Conservation (phyloP, 2,329 filamentous ascomycete genomes). For the Boeremia lycopersici region DNA sequence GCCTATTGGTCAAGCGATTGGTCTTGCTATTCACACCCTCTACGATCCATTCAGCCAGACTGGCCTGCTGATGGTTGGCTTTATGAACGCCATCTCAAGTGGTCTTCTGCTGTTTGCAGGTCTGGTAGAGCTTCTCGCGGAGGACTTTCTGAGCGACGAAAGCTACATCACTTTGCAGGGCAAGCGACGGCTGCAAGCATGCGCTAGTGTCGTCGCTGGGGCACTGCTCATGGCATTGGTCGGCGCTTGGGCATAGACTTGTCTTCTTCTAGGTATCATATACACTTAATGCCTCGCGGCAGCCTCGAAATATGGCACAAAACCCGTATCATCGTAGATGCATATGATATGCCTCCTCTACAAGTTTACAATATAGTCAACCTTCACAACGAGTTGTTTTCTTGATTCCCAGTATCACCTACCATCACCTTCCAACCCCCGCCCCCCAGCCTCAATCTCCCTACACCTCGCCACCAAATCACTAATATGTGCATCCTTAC, state of each 20-base stretch:
- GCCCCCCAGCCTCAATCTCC: slow-evolving; percentile 58
- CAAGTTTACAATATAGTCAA: no score
- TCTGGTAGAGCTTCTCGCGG: slow-evolving; percentile 56
- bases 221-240: slow-evolving; percentile 69
- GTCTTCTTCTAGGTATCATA: neutral
- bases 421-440: neutral
- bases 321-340: neutral
- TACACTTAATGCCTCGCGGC: neutral
- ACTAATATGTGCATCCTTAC: slow-evolving; percentile 80
- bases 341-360: neutral
- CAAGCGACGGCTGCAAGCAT: slow-evolving; percentile 65
- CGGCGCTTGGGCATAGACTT: slow-evolving; percentile 64
- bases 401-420: neutral
- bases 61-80: slow-evolving; percentile 56
- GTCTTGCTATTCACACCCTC: slow-evolving; percentile 56
- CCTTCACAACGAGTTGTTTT: no score
- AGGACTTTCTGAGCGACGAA: slow-evolving; percentile 64
- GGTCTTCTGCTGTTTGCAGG: slow-evolving; percentile 58
- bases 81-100: slow-evolving; percentile 57
- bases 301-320: neutral
- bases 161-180: slow-evolving; percentile 67
- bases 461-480: slow-evolving; percentile 78
- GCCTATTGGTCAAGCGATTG: slow-evolving; percentile 58
- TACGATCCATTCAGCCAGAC: slow-evolving; percentile 57
- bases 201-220: slow-evolving; percentile 64